Evolutionary conservation across 1,139 yeast genomes (phyloP), one percentile per base, ranked within the genome.

Genomic region (Torulaspora pretoriensis): DNA sequence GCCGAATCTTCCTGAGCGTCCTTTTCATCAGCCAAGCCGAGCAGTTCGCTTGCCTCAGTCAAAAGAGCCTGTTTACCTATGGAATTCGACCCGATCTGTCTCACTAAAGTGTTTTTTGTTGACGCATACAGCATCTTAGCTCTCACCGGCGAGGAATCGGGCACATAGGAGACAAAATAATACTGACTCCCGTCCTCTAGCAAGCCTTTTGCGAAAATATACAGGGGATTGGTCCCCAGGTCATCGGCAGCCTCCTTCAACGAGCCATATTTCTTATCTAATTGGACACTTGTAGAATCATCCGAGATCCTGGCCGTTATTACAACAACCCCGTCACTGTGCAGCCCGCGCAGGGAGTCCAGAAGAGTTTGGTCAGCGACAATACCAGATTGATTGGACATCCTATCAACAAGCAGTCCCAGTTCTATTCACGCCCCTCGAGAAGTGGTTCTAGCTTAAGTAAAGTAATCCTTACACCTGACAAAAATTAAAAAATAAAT

Each of bases 121-220:
- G 96, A 84, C 2, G 98, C 97, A 65, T 90, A 94, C 44, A 92
- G 73, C 97, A 92, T 92, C 64, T 92, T 92, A 48, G 78, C 76
- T 48, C 90, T 77, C 28, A 92, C 90, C 6, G 83, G 81, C 9
- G 97, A 89, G 39, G 68, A 65, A 63, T 92, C 97, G 0, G 98
- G 97, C 39, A 92, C 92, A 68, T 75, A 90, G 33, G 94, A 80
- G 38, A 89, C 75, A 58, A 92, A 89, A 3, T 79, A 72, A 50
- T 70, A 73, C 3, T 59, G 52, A 1, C 57, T 55, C 8, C 60
- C 61, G 22, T 59, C 60, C 8, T 61, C 56, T 2, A 51, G 59
- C 29, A 64, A 71, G 36, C 70, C 65, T 42, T 73, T 71, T 33
- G 82, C 59, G 8, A 86, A 65, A 30, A 86, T 63, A 58, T 86